These are phyloP conservation scores for Talaromyces sp. DNA, from an alignment of 2,329 filamentous ascomycete species.

Conservation along the genomic window DNA sequence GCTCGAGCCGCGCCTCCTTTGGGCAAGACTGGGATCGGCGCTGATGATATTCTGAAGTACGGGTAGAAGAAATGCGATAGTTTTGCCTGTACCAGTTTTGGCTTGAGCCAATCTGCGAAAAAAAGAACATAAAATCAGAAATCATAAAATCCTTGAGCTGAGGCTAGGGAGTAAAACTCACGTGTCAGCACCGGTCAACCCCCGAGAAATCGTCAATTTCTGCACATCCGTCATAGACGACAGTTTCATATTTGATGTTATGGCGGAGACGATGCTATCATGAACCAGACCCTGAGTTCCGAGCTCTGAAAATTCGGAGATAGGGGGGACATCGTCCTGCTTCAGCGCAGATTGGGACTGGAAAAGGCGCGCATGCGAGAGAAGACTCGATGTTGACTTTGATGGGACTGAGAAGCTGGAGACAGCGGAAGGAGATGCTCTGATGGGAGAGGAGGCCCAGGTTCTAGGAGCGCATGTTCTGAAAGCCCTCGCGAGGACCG, in stretches of 20 bases:
- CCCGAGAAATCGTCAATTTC: constrained; percentile 72
- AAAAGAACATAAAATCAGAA: constrained; percentile 3
- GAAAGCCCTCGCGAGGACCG: constrained; percentile 32
- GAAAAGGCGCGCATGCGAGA: constrained; percentile 22
- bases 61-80: constrained; percentile 85
- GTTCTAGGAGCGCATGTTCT: constrained; percentile 28
- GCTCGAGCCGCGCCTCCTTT: constrained; percentile 11
- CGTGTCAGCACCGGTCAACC: constrained; percentile 77
- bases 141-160: constrained; percentile 12
- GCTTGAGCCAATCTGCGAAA: constrained; percentile 74
- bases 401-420: constrained; percentile 19
- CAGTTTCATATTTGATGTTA: constrained; percentile 70
- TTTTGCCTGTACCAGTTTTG: constrained; percentile 96
- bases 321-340: constrained; percentile 22
- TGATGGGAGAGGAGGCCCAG: constrained; percentile 19
- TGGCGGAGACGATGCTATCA: constrained; percentile 59
- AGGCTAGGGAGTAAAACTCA: constrained; percentile 45
- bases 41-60: constrained; percentile 73
- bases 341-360: constrained; percentile 26
- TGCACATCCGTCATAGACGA: constrained; percentile 92
- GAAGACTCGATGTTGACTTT: constrained; percentile 14
- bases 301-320: constrained; percentile 38
- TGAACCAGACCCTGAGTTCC: constrained; percentile 50
- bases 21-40: constrained; percentile 54
- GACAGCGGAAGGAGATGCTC: constrained; percentile 22